Evolutionary conservation across 371 early-diverging fungal genomes (phyloP).

Genomic region (Syncephalis plumigaleata): DNA sequence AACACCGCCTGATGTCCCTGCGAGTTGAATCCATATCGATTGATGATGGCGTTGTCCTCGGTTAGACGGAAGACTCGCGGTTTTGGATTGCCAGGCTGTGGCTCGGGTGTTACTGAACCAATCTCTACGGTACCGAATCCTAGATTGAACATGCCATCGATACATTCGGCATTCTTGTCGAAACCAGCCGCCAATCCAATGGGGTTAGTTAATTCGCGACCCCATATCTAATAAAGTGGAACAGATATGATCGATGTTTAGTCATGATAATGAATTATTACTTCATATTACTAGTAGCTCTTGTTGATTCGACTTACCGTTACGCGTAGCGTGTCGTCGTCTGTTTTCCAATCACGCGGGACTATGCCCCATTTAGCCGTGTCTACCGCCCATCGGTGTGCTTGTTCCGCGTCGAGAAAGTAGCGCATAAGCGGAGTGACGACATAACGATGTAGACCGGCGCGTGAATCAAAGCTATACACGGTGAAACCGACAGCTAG

Average conservation of each 20-base stretch:
- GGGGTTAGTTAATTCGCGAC: constrained; percentile 47
- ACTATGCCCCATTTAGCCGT: constrained; percentile 28
- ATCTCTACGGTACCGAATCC: constrained; percentile 80
- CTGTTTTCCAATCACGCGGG: constrained; percentile 30
- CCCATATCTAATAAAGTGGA: constrained; percentile 29
- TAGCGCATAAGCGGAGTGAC: constrained; percentile 41
- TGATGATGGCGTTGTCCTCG: constrained; percentile 53
- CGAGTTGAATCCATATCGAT: constrained; percentile 79
- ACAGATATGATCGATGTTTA: not conserved
- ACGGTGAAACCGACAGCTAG: constrained; percentile 4
- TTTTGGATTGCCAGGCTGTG: constrained; percentile 66
- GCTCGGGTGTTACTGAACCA: constrained; percentile 62
- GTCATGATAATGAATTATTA: not conserved
- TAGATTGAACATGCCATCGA: constrained; percentile 52
- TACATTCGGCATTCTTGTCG: constrained; percentile 71
- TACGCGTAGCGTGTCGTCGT: constrained; percentile 20
- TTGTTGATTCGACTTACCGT: constrained; percentile 14
- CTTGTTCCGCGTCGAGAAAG: constrained; percentile 43
- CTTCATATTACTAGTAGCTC: not conserved
- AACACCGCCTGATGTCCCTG: constrained; percentile 41
- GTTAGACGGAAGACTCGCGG: constrained; percentile 64
- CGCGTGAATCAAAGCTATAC: constrained; percentile 50
- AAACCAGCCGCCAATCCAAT: constrained; percentile 75
- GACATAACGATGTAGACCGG: constrained; percentile 36
- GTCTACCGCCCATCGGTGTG: constrained; percentile 43